Evolutionary conservation across 2,329 filamentous ascomycete species (phyloP).

Genomic region (Curvularia sp.): DNA sequence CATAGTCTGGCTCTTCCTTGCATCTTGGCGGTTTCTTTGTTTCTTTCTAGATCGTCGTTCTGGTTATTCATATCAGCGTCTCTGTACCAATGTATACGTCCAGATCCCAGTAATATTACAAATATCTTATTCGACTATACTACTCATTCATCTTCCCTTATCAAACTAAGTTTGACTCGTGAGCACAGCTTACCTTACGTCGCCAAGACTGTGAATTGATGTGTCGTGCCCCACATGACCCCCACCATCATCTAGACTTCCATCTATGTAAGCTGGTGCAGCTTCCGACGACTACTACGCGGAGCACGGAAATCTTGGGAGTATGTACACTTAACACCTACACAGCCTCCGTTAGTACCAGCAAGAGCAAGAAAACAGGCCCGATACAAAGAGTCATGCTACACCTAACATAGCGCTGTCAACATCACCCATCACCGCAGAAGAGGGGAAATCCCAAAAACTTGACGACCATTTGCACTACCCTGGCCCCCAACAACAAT

Average conservation of each 20-base stretch:
- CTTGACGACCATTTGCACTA: neutral
- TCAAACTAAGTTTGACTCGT: neutral
- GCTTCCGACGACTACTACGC: conserved; percentile 15
- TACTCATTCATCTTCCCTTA: neutral
- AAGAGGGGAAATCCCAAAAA: neutral
- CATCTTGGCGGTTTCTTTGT: neutral
- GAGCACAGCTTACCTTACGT: neutral
- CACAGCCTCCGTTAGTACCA: neutral
- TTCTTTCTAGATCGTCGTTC: neutral
- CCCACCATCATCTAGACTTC: conserved; percentile 7
- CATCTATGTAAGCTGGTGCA: conserved; percentile 11
- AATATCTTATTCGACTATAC: neutral
- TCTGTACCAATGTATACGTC: neutral
- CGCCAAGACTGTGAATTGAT: conserved; percentile 1
- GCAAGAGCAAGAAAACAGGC: neutral
- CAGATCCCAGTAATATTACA: neutral
- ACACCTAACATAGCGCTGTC: neutral
- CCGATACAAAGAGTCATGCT: neutral
- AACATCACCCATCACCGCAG: neutral
- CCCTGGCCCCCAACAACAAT: neutral
- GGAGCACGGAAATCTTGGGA: neutral
- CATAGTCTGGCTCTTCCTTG: conserved; percentile 17
- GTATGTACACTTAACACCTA: neutral
- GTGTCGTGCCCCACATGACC: conserved; percentile 8
- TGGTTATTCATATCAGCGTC: conserved; percentile 5